Evolutionary conservation across 129 eudicot genomes (phyloP), one percentile per base, ranked within the genome.

Genomic region (Tagetes patula): DNA sequence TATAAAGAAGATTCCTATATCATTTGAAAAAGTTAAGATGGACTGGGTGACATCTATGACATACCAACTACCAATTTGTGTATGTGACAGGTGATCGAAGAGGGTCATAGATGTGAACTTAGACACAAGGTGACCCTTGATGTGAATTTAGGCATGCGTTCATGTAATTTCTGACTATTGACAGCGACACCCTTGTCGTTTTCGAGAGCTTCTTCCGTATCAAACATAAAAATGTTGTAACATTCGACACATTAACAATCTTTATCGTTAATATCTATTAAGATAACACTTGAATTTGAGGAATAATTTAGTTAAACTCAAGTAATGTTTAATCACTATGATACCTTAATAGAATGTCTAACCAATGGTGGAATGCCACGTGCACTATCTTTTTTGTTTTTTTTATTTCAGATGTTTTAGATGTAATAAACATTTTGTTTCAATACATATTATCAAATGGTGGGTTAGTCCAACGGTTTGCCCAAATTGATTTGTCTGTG

Each of bases 51-150:
- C 58, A 55, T 42, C 31, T 52, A 71, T 14, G 67, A 52, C 68
- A 71, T 71, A 33, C 47, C 38, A 71, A 64, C 39, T 63, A 11
- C 66, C 36, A 64, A 11, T 71, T 40, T 78, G 34, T 42, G 67
- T 71, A 64, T 78, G 77, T 78, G 82, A 64, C 52, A 52, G 37
- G 69, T 78, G 67, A 42, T 53, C 64, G 9, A 70, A 70, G 38
- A 39, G 54, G 68, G 66, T 48, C 48, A 69, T 38, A 11, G 33
- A 53, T 14, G 33, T 20, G 3, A 33, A 34, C 27, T 31, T 59
- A 34, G 50, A 71, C 67, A 71, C 13, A 73, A 78, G 67, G 65
- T 78, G 73, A 71, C 82, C 73, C 43, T 54, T 71, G 77, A 71
- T 71, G 49, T 42, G 66, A 78, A 72, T 31, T 37, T 38, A 40